A percentile compares a stretch with the other conserved stretches of the same genome.
Conservation (phyloP, 2,329 filamentous ascomycete genomes). For the Exophiala mesophila region DNA sequence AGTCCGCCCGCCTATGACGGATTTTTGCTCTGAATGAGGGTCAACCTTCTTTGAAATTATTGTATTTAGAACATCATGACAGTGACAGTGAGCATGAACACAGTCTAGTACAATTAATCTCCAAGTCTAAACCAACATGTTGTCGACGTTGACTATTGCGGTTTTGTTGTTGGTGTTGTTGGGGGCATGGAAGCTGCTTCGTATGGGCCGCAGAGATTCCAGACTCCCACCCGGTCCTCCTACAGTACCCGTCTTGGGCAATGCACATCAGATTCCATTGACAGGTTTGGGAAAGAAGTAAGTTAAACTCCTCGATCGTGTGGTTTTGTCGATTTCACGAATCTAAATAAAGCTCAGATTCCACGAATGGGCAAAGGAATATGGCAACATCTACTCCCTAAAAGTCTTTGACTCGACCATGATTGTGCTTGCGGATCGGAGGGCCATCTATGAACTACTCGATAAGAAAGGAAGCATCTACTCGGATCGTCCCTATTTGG, state of each 20-base stretch:
- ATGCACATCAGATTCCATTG: conserved; percentile 40
- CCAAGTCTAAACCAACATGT: too few relatives aligned
- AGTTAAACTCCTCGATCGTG: too few relatives aligned
- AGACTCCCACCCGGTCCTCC: conserved; percentile 33
- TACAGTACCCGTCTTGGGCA: conserved; percentile 45
- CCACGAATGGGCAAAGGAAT: conserved; percentile 40
- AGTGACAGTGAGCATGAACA: too few relatives aligned
- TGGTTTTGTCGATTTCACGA: too few relatives aligned
- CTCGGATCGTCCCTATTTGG: conserved; percentile 36
- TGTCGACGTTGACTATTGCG: too few relatives aligned
- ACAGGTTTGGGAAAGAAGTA: conserved; percentile 31
- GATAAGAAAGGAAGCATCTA: conserved; percentile 44
- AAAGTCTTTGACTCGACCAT: conserved; percentile 40
- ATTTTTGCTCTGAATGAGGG: too few relatives aligned
- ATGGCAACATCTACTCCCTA: conserved; percentile 39
- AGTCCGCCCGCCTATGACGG: too few relatives aligned
- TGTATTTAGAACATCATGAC: too few relatives aligned
- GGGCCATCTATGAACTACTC: conserved; percentile 38
- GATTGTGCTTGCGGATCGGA: conserved; percentile 39
- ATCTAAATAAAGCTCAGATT: conserved; percentile 31
- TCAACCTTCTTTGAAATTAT: too few relatives aligned
- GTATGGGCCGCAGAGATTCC: conserved; percentile 12
- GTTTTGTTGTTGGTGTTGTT: too few relatives aligned
- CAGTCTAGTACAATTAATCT: too few relatives aligned
- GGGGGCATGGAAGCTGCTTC: background rate